These are phyloP conservation scores for Sporothrix dimorphospora DNA, from an alignment of 2,329 filamentous ascomycete genomes.

Conservation along the genomic window DNA sequence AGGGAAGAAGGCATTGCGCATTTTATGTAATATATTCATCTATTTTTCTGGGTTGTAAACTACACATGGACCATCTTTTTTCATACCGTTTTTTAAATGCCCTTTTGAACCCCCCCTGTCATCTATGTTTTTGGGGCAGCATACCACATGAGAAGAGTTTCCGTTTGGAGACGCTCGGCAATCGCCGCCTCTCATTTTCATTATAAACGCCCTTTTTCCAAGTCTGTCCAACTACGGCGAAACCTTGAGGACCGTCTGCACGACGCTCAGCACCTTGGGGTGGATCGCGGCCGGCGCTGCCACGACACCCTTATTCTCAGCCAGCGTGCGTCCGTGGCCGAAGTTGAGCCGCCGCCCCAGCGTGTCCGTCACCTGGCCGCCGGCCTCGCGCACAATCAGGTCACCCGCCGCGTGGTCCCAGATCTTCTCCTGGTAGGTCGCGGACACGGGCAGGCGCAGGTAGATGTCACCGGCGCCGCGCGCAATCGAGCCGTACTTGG, in stretches of 20 bases:
- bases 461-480: constrained; percentile 94
- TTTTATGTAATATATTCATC: constrained; percentile 22
- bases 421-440: constrained; percentile 96
- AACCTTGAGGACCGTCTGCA: constrained; percentile 72
- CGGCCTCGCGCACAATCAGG: constrained; percentile 90
- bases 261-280: constrained; percentile 73
- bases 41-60: constrained; percentile 29
- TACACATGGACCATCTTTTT: constrained; percentile 12
- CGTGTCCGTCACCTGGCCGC: constrained; percentile 88
- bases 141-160: background rate
- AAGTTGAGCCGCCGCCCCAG: constrained; percentile 86
- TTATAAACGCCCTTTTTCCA: background rate
- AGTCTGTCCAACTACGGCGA: background rate
- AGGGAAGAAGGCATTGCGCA: background rate
- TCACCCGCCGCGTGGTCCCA: constrained; percentile 98
- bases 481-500: constrained; percentile 95
- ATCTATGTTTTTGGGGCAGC: background rate
- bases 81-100: background rate
- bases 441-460: constrained; percentile 77
- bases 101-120: background rate
- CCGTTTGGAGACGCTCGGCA: background rate
- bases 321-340: constrained; percentile 79
- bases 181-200: background rate
- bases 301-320: constrained; percentile 90
- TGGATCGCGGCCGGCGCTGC: constrained; percentile 81